A percentile compares a stretch with the other conserved stretches of the same genome.
phyloP scores from a whole-genome alignment of 371 early-diverging fungal species.

The Actinomortierella ambigua region DNA sequence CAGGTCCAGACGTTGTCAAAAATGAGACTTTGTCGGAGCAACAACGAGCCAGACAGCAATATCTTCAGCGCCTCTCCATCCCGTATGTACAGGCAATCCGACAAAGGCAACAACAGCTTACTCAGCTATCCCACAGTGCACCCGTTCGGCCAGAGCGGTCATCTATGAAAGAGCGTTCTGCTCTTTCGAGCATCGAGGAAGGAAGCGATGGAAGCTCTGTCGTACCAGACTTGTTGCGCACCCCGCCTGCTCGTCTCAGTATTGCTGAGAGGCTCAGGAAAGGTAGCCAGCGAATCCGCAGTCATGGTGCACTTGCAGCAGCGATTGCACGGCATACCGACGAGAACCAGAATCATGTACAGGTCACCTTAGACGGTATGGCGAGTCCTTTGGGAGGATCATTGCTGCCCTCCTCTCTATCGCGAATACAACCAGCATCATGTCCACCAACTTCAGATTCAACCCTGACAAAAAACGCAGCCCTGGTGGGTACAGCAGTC shows the following conservation, averaged over 20 bases:
- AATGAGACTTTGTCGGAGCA: background rate
- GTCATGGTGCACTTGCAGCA: conserved; percentile 7
- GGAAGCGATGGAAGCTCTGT: background rate
- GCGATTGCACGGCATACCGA: background rate
- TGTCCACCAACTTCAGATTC: too few species aligned
- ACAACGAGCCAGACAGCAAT: conserved; percentile 7
- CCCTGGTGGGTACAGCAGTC: too few species aligned
- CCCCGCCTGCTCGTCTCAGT: too few species aligned
- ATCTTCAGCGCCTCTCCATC: conserved; percentile 18
- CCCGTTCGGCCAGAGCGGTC: background rate
- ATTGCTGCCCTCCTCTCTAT: too few species aligned
- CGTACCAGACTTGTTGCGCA: too few species aligned
- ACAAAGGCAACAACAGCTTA: conserved; percentile 21
- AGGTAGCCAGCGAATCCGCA: conserved; percentile 3
- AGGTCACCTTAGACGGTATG: background rate
- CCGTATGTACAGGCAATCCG: conserved; percentile 37
- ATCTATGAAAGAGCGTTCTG: background rate
- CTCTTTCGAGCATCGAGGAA: conserved; percentile 7
- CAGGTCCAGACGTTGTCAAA: background rate
- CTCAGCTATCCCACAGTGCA: background rate
- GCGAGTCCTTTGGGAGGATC: too few species aligned
- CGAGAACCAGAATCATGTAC: background rate
- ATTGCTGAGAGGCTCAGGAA: conserved; percentile 1
- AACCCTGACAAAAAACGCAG: too few species aligned
- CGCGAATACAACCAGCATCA: too few species aligned